These are phyloP conservation scores for Aspergillus sp. DNA, from an alignment of 2,329 filamentous ascomycete genomes.

Conservation along the genomic window DNA sequence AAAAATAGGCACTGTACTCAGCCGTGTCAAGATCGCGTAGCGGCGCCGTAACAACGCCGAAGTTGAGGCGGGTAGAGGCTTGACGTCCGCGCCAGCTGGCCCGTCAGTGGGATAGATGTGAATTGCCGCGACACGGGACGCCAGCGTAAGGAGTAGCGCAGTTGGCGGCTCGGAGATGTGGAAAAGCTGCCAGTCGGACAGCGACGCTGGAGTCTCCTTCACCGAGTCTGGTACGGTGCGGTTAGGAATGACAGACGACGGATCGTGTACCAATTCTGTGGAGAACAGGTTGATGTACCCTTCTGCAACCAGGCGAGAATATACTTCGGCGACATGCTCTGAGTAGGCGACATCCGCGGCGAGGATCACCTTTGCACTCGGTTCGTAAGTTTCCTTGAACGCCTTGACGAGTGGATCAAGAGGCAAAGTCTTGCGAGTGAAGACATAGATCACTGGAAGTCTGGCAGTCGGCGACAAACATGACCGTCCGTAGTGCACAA, in stretches of 20 bases:
- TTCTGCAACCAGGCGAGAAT: constrained; percentile 55
- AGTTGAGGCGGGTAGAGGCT: constrained; percentile 55
- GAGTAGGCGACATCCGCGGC: constrained; percentile 91
- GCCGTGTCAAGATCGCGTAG: constrained; percentile 81
- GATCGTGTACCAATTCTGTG: constrained; percentile 76
- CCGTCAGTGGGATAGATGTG: constrained; percentile 72
- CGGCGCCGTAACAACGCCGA: constrained; percentile 74
- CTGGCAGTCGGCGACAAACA: constrained; percentile 89
- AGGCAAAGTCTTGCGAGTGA: constrained; percentile 74
- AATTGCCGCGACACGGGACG: constrained; percentile 77
- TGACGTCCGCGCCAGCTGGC: constrained; percentile 33
- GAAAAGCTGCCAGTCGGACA: constrained; percentile 76
- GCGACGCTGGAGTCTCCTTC: constrained; percentile 48
- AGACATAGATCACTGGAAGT: constrained; percentile 87
- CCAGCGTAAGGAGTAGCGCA: constrained; percentile 83
- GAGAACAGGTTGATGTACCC: constrained; percentile 75
- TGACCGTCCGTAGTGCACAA: constrained; percentile 91
- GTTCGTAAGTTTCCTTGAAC: constrained; percentile 73
- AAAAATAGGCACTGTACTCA: constrained; percentile 81
- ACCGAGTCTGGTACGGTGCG: constrained; percentile 66
- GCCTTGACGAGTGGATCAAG: constrained; percentile 60
- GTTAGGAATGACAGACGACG: constrained; percentile 82
- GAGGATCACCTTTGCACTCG: constrained; percentile 68
- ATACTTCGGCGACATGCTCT: constrained; percentile 69
- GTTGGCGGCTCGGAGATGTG: constrained; percentile 82